A percentile compares a stretch with the other conserved stretches of the same genome.
phyloP scores from a whole-genome alignment of 176 grass and related monocot genomes.

The Neostapfia colusana region DNA sequence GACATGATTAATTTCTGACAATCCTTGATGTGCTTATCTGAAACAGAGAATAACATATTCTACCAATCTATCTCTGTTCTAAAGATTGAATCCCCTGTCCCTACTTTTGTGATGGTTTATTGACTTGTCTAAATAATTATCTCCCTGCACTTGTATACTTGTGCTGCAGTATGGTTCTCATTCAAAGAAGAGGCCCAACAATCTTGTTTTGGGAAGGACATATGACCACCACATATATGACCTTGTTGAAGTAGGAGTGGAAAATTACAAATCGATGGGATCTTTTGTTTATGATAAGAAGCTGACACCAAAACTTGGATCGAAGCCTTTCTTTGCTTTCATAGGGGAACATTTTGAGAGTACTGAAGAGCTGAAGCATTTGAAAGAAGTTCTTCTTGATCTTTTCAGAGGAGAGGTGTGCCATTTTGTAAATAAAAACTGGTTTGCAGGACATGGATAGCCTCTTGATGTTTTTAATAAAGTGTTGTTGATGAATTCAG shows the following conservation, averaged over 20 bases:
- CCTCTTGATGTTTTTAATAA: neutral
- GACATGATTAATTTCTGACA: neutral
- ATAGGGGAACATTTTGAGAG: slow-evolving; percentile 85
- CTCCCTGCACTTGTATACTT: slow-evolving; percentile 1
- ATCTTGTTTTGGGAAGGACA: slow-evolving; percentile 78
- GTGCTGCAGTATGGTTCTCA: slow-evolving; percentile 78
- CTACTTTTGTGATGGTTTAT: neutral
- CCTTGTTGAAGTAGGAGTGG: slow-evolving; percentile 88
- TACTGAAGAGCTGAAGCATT: slow-evolving; percentile 75
- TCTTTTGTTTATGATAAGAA: slow-evolving; percentile 87
- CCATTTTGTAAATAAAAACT: neutral
- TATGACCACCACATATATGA: slow-evolving; percentile 97
- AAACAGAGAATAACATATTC: neutral
- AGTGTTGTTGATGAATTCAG: slow-evolving; percentile 42
- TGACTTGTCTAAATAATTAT: neutral
- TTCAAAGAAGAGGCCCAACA: slow-evolving; percentile 96
- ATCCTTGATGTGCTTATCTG: neutral
- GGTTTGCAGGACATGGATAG: neutral
- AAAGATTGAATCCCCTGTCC: neutral
- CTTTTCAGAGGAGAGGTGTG: slow-evolving; percentile 84
- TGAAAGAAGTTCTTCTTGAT: slow-evolving; percentile 96
- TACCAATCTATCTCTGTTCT: neutral
- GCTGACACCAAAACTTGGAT: slow-evolving; percentile 72
- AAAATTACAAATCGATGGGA: slow-evolving; percentile 80
- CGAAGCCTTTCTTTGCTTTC: slow-evolving; percentile 92